Conservation (phyloP, 2,329 filamentous ascomycete genomes). For the Stagonosporopsis vannaccii region DNA sequence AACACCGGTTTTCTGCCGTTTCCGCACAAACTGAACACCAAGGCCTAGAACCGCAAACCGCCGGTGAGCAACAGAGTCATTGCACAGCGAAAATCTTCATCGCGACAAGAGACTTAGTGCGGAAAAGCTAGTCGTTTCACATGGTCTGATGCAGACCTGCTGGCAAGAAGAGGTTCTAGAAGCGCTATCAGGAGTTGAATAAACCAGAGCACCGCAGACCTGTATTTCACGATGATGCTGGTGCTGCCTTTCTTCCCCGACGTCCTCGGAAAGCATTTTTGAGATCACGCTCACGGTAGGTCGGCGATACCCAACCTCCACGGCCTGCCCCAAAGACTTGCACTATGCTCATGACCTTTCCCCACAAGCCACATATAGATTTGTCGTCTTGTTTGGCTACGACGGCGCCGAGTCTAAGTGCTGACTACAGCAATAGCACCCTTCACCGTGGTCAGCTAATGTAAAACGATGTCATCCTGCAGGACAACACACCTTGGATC, state of each 20-base stretch:
- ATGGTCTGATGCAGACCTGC: no score
- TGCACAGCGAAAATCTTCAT: neutral
- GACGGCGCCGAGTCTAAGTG: neutral
- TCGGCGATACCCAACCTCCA: neutral
- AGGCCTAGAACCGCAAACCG: neutral
- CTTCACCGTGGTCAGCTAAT: neutral
- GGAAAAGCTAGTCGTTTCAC: neutral
- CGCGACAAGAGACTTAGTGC: neutral
- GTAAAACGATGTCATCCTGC: neutral
- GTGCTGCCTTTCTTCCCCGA: neutral
- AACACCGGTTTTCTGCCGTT: neutral
- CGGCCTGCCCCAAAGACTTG: neutral
- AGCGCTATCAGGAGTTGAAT: neutral
- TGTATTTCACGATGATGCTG: neutral
- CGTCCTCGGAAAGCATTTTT: neutral
- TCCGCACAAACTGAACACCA: neutral
- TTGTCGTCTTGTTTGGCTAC: slow-evolving; percentile 1
- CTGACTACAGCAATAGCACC: neutral
- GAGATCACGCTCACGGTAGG: neutral
- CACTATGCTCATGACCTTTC: neutral
- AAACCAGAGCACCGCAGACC: neutral
- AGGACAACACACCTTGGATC: neutral
- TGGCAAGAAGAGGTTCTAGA: neutral
- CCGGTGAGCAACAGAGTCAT: neutral
- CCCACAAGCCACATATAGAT: neutral